Base-by-base conservation (phyloP, 768 basidiomycete species). In the Candolleomyces eurysporus region DNA sequence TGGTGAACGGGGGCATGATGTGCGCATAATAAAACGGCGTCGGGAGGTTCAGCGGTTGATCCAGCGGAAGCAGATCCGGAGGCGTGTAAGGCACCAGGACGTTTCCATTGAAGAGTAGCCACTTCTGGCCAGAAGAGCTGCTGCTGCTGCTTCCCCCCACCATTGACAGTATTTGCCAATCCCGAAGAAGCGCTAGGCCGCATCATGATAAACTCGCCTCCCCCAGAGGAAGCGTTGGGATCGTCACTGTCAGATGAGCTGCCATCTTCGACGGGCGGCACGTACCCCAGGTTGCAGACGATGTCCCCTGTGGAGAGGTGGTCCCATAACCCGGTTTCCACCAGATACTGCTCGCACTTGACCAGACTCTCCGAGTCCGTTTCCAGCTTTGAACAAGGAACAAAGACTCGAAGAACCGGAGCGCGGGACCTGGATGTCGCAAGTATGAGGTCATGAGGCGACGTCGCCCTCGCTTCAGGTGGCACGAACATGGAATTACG, bases 11-110 rank as follows among this genome's bases (percentile, higher is more conserved):
- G 63, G 73, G 78, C 60, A 85, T 75, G 69, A 92, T 83, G 67
- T 92, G 90, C 16, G 80, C 72, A 71, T 89, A 92, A 75, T 92
- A 93, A 63, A 87, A 84, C 1, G 91, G 91, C 0, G 90, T 86
- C 0, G 90, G 90, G 9, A 93, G 79, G 54, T 76, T 79, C 19
- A 91, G 79, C 1, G 87, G 79, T 56, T 86, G 81, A 14, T 75
- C 68, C 19, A 90, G 68, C 2, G 86, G 83, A 4, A 87, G 73
- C 3, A 85, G 71, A 4, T 79, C 76, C 3, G 86, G 84, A 0
- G 87, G 87, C 36, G 71, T 75, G 72, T 85, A 91, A 0, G 87
- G 86, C 26, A 85, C 74, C 36, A 94, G 83, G 26, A 72, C 69
- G 19, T 78, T 65, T 5, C 91, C 92, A 63, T 89, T 83, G 68